phyloP scores from a whole-genome alignment of 2,329 filamentous ascomycete genomes.

The Lasiodiplodia theobromae region DNA sequence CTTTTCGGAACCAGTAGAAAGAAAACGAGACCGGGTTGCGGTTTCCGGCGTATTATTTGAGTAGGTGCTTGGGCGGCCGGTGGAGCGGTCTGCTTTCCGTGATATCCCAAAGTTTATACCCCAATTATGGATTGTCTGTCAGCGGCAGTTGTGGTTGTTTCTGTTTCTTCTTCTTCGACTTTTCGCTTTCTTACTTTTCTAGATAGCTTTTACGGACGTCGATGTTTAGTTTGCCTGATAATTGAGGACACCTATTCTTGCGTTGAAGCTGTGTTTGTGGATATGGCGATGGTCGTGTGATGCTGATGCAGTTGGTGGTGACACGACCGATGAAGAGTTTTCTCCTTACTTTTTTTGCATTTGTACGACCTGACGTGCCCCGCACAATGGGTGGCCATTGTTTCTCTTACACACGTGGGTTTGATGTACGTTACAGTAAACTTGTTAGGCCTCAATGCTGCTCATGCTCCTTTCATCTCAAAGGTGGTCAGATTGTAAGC shows the following conservation, averaged over 20 bases:
- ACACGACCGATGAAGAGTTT: constrained; percentile 11
- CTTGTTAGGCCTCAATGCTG: background rate
- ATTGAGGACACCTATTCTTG: constrained; percentile 16
- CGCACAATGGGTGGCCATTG: background rate
- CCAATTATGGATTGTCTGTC: constrained; percentile 22
- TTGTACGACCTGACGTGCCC: background rate
- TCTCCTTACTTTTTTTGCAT: background rate
- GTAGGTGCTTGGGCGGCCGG: constrained; percentile 2
- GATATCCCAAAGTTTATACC: constrained; percentile 24
- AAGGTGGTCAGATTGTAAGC: background rate
- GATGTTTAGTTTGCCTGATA: constrained; percentile 19
- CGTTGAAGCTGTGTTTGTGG: background rate
- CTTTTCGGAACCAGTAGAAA: constrained; percentile 17
- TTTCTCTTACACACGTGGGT: background rate
- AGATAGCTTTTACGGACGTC: constrained; percentile 8
- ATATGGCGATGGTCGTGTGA: background rate
- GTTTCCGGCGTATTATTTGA: constrained; percentile 20
- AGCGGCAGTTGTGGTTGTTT: constrained; percentile 5
- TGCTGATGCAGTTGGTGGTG: background rate
- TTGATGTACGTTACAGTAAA: background rate
- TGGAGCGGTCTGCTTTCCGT: constrained; percentile 28
- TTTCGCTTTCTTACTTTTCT: background rate
- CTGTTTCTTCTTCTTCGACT: constrained; percentile 6
- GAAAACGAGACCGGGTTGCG: constrained; percentile 19
- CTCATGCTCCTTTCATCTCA: background rate